Evolutionary conservation across 345 rosid genomes (phyloP).

Genomic region (Eucalyptus sp.): DNA sequence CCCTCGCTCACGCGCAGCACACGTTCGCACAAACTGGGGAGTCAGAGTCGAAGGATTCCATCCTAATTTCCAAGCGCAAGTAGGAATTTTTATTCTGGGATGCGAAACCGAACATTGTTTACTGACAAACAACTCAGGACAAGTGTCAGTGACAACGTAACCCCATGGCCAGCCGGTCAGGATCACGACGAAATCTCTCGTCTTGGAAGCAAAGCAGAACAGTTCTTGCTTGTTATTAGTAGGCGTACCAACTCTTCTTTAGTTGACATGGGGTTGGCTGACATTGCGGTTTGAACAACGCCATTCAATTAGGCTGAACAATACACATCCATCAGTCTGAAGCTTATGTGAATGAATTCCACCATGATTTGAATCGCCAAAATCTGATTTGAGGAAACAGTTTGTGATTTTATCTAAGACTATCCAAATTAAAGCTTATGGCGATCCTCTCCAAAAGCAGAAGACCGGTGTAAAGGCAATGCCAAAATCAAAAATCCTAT

Average conservation of each 20-base stretch:
- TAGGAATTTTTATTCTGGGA: background rate
- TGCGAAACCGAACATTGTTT: background rate
- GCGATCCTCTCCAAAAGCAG: background rate
- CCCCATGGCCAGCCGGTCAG: background rate
- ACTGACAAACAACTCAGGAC: background rate
- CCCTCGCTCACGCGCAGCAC: background rate
- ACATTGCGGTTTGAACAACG: background rate
- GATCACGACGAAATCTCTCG: background rate
- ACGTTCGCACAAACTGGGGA: background rate
- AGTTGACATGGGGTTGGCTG: background rate
- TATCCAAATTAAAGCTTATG: background rate
- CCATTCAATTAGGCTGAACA: background rate
- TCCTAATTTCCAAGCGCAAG: background rate
- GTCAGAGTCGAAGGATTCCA: background rate
- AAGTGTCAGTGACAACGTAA: background rate
- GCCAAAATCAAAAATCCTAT: background rate
- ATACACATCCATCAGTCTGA: background rate
- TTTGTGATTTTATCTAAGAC: background rate
- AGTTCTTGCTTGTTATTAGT: background rate
- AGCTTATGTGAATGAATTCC: background rate
- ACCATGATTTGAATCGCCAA: background rate
- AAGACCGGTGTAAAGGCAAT: background rate
- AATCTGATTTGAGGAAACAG: background rate
- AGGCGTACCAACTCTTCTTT: background rate
- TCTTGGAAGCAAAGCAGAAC: background rate